Base-by-base conservation (phyloP, 164 flowering plant species). In the Cinnamomum chago region DNA sequence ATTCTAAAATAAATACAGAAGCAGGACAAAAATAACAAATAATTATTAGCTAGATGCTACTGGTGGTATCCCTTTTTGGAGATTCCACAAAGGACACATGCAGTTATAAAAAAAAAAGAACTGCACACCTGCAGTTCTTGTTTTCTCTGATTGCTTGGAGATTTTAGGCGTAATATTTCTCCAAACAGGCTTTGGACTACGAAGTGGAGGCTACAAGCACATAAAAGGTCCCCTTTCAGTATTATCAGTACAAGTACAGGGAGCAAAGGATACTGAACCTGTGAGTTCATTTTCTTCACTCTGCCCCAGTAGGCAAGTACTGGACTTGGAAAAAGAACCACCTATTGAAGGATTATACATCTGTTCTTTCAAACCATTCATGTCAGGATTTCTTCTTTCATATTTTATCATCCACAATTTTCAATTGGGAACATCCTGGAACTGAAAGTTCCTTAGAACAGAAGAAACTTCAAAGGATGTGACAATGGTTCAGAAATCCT, bases 291-390 rank as follows among this genome's bases (percentile, higher is more conserved):
- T 68, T 81, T 85, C 90, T 77, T 83, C 89, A 79, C 62, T 65
- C 9, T 72, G 55, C 68, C 64, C 74, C 75, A 75, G 76, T 72
- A 84, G 86, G 66, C 81, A 76, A 70, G 69, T 76, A 50, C 73
- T 82, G 73, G 89, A 86, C 80, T 77, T 82, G 81, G 90, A 88
- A 72, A 90, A 83, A 79, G 89, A 83, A 70, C 88, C 80, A 69
- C 70, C 78, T 68, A 76, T 79, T 70, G 89, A 89, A 91, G 97
- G 87, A 81, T 58, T 22, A 14, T 22, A 62, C 47, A 7, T 70
- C 5, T 51, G 62, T 58, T 17, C 35, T 50, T 10, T 25, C 33
- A 23, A n/a, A n/a, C 67, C 33, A 64, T 25, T 64, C 28, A 25
- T 2, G 28, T 64, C 5, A 17, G n/a, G 9, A 14, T 23, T 25